Percentiles rank a stretch among this genome's conserved stretches.
Evolutionary conservation across 129 eudicot genomes (phyloP).

Genomic region (Kitagawia praeruptora): DNA sequence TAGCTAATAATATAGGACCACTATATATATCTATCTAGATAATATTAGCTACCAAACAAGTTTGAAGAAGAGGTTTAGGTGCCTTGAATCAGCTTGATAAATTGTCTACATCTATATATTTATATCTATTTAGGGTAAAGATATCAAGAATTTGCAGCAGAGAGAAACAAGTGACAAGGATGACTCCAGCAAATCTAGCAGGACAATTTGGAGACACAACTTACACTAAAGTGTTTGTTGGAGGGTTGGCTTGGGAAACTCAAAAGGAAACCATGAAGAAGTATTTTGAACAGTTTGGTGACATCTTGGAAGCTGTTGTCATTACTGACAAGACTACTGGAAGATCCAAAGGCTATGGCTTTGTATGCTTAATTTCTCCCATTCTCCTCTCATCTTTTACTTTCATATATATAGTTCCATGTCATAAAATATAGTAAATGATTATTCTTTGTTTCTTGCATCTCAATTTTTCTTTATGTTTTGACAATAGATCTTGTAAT

Average conservation of each 20-base stretch:
- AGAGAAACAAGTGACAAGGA: neutral
- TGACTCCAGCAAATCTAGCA: slow-evolving; percentile 28
- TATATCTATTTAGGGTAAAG: neutral
- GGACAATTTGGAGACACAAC: slow-evolving; percentile 95
- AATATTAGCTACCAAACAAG: neutral
- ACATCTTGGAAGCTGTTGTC: slow-evolving; percentile 92
- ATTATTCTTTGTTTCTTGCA: too few species aligned
- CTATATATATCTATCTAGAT: neutral
- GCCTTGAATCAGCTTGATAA: too few species aligned
- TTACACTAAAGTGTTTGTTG: slow-evolving; percentile 89
- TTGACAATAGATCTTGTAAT: too few species aligned
- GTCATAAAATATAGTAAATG: too few species aligned
- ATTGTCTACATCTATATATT: neutral
- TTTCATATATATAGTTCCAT: too few species aligned
- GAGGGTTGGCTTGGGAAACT: slow-evolving; percentile 98
- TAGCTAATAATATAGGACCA: neutral
- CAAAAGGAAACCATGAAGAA: slow-evolving; percentile 85
- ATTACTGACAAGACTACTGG: slow-evolving; percentile 87
- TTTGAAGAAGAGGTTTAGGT: neutral
- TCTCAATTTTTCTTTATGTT: too few species aligned
- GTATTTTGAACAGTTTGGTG: slow-evolving; percentile 92
- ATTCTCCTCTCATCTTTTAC: too few species aligned
- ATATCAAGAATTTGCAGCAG: too few species aligned
- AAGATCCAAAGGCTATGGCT: slow-evolving; percentile 97
- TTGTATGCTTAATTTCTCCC: slow-evolving; percentile 35